Evolutionary conservation across 129 eudicot species (phyloP).

Genomic region (Gnaphalium uliginosum): DNA sequence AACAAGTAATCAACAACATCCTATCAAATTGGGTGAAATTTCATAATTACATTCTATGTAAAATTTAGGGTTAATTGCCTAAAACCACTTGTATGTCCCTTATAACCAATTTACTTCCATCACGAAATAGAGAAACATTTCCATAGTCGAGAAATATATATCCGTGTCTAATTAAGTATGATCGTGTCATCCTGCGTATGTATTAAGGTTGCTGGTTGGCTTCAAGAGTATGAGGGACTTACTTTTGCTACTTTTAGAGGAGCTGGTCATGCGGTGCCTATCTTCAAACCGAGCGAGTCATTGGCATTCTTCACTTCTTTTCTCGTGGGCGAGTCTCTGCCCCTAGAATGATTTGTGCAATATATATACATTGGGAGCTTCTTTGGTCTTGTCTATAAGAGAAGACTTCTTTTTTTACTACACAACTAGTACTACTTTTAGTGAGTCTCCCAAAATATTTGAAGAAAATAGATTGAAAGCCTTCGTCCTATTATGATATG

Average conservation of each 20-base stretch:
- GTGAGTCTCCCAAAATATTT: neutral
- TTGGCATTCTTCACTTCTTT: slow-evolving; percentile 79
- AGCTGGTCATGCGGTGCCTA: slow-evolving; percentile 92
- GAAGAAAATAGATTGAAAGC: neutral
- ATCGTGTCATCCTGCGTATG: neutral
- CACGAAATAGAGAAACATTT: neutral
- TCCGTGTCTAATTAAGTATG: neutral
- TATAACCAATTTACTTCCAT: too few relatives aligned
- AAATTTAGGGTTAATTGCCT: neutral
- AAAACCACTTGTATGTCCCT: neutral
- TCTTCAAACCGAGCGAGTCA: slow-evolving; percentile 75
- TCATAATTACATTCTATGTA: too few relatives aligned
- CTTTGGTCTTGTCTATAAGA: neutral
- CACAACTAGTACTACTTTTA: neutral
- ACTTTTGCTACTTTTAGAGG: slow-evolving; percentile 93
- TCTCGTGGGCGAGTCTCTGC: slow-evolving; percentile 53
- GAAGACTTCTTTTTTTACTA: too few relatives aligned
- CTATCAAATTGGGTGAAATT: too few relatives aligned
- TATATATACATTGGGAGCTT: neutral
- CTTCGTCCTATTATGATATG: too few relatives aligned
- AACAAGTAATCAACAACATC: too few relatives aligned
- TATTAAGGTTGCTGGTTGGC: slow-evolving; percentile 78
- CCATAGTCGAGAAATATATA: too few relatives aligned
- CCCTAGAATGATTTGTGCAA: slow-evolving; percentile 35
- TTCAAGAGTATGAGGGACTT: slow-evolving; percentile 81